A percentile compares a stretch with the other conserved stretches of the same genome.
Evolutionary conservation across 371 early-diverging fungal genomes (phyloP).

Genomic region (Chytridiales sp.): DNA sequence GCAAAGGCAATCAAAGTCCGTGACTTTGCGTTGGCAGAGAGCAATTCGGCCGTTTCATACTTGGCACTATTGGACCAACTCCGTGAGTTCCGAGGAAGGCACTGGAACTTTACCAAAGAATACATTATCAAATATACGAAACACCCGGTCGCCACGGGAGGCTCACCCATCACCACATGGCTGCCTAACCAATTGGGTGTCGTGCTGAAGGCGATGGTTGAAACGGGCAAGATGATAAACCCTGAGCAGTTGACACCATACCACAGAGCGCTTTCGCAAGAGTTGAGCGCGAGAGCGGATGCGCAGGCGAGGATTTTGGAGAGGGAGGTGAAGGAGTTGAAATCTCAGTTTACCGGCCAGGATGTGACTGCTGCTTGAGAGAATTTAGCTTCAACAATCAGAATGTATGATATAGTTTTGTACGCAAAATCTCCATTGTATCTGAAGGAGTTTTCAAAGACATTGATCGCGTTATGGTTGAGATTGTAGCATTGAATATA

Average conservation of each 20-base stretch:
- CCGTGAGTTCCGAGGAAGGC: conserved; percentile 80
- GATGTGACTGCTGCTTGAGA: conserved; percentile 1
- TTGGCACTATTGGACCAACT: conserved; percentile 79
- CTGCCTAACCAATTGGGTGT: conserved; percentile 72
- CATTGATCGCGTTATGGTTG: too few species aligned
- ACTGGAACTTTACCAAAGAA: conserved; percentile 86
- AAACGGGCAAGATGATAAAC: conserved; percentile 14
- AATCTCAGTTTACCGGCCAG: conserved; percentile 33
- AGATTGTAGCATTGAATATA: too few species aligned
- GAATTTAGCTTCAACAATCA: too few species aligned
- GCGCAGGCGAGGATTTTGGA: conserved; percentile 61
- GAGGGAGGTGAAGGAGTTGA: conserved; percentile 60
- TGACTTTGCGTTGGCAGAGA: conserved; percentile 42
- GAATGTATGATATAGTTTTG: too few species aligned
- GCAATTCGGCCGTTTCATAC: conserved; percentile 57
- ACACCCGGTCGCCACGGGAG: conserved; percentile 72
- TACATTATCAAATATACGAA: conserved; percentile 76
- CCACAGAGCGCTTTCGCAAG: conserved; percentile 55
- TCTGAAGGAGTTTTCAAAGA: too few species aligned
- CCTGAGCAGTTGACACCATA: conserved; percentile 50
- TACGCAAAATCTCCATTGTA: too few species aligned
- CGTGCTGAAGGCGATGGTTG: conserved; percentile 56
- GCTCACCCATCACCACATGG: conserved; percentile 66
- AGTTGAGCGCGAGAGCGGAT: conserved; percentile 57
- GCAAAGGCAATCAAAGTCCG: conserved; percentile 39